Evolutionary conservation across 805 yeast genomes (phyloP).

Genomic region (Starmerella bombi): DNA sequence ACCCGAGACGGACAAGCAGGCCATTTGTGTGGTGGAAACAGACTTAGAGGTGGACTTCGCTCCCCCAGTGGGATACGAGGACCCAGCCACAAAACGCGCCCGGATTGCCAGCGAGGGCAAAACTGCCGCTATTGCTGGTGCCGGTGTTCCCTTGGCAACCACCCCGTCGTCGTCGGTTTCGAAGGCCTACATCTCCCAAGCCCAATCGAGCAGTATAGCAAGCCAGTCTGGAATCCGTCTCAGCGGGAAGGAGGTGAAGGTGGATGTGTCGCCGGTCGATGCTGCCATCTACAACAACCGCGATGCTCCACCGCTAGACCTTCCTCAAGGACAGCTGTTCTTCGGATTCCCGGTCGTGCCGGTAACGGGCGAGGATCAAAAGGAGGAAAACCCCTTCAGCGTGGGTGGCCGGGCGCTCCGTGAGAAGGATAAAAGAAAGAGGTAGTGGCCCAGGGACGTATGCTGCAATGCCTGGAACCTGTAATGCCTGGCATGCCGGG

Average conservation of each 20-base stretch:
- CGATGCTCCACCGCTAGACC: slow-evolving; percentile 49
- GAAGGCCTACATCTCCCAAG: slow-evolving; percentile 2
- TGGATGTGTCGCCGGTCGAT: slow-evolving; percentile 16
- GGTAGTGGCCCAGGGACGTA: neutral
- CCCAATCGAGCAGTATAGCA: neutral
- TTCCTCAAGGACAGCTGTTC: slow-evolving; percentile 79
- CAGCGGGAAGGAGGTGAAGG: slow-evolving; percentile 17
- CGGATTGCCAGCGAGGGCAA: slow-evolving; percentile 4
- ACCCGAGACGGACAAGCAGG: slow-evolving; percentile 50
- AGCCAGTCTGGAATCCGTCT: slow-evolving; percentile 12
- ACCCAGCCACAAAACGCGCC: slow-evolving; percentile 26
- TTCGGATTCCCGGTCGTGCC: slow-evolving; percentile 77
- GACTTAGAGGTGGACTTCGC: slow-evolving; percentile 96
- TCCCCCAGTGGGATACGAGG: slow-evolving; percentile 96
- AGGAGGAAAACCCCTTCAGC: slow-evolving; percentile 30
- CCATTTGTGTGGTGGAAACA: slow-evolving; percentile 92
- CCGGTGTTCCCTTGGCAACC: slow-evolving; percentile 1
- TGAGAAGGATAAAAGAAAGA: slow-evolving; percentile 51
- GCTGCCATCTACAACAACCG: slow-evolving; percentile 17
- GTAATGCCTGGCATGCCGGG: too few species aligned
- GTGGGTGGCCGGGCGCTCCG: slow-evolving; percentile 73
- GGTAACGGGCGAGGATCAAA: slow-evolving; percentile 29
- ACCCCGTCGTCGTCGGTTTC: slow-evolving; percentile 2
- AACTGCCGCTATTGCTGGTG: neutral
- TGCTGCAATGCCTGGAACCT: too few species aligned